A percentile compares a stretch with the other conserved stretches of the same genome.
Conservation (phyloP, 2,329 filamentous ascomycete genomes). For the Knoxdaviesia capensis region DNA sequence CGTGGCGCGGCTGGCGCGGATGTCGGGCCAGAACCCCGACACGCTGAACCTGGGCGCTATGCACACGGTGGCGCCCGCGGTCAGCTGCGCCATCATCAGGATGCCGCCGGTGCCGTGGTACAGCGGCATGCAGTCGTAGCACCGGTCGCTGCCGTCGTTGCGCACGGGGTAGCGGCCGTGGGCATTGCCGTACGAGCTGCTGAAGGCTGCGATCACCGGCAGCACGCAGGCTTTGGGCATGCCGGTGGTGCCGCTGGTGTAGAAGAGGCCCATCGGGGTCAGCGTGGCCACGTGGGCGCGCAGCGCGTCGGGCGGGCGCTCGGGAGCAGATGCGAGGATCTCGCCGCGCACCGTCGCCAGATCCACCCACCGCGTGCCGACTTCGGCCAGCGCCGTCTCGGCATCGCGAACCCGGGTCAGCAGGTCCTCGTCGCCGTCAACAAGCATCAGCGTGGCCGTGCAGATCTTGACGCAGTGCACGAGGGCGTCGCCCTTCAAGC, state of each 20-base stretch:
- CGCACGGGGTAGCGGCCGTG: slow-evolving; percentile 9
- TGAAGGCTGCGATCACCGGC: slow-evolving; percentile 22
- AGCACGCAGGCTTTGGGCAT: slow-evolving; percentile 52
- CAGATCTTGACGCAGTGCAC: slow-evolving; percentile 40
- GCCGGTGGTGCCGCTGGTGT: slow-evolving; percentile 59
- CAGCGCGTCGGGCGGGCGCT: slow-evolving; percentile 32
- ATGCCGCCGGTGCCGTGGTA: slow-evolving; percentile 60
- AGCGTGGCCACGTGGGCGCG: slow-evolving; percentile 27
- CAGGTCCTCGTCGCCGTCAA: slow-evolving; percentile 41
- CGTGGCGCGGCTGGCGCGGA: slow-evolving; percentile 46
- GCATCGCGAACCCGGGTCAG: slow-evolving; percentile 37
- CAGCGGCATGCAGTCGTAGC: slow-evolving; percentile 58
- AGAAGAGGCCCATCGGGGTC: slow-evolving; percentile 45
- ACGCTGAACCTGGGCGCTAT: slow-evolving; percentile 49
- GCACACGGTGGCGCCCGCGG: slow-evolving; percentile 32
- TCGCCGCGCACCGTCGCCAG: slow-evolving; percentile 26
- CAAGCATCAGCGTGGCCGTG: slow-evolving; percentile 43
- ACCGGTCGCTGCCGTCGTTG: slow-evolving; percentile 19
- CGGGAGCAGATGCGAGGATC: slow-evolving; percentile 21
- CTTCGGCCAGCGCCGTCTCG: slow-evolving; percentile 23
- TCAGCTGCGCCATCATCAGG: slow-evolving; percentile 31
- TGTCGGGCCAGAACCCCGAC: slow-evolving; percentile 50
- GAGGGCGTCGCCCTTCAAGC: slow-evolving; percentile 41
- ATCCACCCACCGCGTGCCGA: slow-evolving; percentile 32
- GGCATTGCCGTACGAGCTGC: slow-evolving; percentile 5